Evolutionary conservation across 768 basidiomycete species (phyloP).

Genomic region (Mycena belliarum): DNA sequence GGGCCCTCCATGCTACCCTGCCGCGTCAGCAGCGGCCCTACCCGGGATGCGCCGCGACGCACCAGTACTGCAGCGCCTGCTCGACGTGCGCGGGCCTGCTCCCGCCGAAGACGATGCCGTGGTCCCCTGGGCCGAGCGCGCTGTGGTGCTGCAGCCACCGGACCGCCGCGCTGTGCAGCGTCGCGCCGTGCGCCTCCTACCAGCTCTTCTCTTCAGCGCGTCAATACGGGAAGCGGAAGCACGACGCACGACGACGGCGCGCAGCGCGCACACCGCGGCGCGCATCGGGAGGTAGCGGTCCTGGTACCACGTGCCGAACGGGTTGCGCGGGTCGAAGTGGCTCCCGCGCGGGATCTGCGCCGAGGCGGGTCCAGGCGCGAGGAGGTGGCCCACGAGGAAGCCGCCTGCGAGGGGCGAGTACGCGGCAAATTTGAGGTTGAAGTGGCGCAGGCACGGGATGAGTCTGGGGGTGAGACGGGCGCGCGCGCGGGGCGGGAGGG

Average conservation of each 20-base stretch:
- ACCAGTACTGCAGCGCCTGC: slow-evolving; percentile 20
- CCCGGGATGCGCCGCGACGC: background rate
- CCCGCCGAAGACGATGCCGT: slow-evolving; percentile 48
- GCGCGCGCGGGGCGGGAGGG: no score
- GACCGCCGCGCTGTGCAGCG: slow-evolving; percentile 45
- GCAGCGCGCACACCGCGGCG: slow-evolving; percentile 37
- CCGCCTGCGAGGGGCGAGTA: slow-evolving; percentile 50
- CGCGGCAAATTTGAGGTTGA: slow-evolving; percentile 39
- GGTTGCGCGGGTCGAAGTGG: slow-evolving; percentile 38
- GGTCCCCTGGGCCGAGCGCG: slow-evolving; percentile 35
- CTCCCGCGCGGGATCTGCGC: slow-evolving; percentile 25
- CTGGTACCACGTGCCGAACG: slow-evolving; percentile 42
- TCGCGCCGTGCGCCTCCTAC: slow-evolving; percentile 41
- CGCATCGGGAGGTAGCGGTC: slow-evolving; percentile 39
- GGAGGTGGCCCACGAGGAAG: slow-evolving; percentile 44
- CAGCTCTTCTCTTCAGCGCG: no score
- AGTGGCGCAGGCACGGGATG: slow-evolving; percentile 49
- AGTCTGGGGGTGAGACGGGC: slow-evolving; percentile 30
- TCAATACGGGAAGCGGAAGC: no score
- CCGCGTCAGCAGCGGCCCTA: slow-evolving; percentile 20
- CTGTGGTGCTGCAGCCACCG: slow-evolving; percentile 57
- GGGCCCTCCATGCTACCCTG: slow-evolving; percentile 43
- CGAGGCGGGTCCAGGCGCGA: slow-evolving; percentile 21
- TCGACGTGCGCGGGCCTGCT: slow-evolving; percentile 37
- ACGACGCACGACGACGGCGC: slow-evolving; percentile 38